These are phyloP conservation scores for Helichrysum umbraculigerum DNA, from an alignment of 129 eudicot genomes.

Conservation along the genomic window DNA sequence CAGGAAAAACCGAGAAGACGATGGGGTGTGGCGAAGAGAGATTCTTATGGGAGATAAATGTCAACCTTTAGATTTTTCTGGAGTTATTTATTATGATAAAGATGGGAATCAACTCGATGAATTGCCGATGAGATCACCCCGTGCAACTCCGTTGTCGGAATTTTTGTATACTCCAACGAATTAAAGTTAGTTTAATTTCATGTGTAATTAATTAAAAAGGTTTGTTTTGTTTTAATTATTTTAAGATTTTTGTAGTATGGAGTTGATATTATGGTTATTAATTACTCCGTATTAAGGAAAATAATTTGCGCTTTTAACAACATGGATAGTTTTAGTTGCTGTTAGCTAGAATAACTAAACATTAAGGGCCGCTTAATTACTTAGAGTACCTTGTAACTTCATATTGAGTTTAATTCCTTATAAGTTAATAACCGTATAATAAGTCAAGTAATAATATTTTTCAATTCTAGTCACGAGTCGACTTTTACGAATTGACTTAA, in stretches of 20 bases:
- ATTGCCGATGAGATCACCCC: not conserved
- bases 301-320: too few species aligned
- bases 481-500: too few species aligned
- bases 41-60: slow-evolving; percentile 4
- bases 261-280: not conserved
- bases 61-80: slow-evolving; percentile 2
- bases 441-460: too few species aligned
- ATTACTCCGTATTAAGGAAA: too few species aligned
- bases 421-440: too few species aligned
- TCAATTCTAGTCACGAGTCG: too few species aligned
- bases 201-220: not conserved
- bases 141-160: not conserved
- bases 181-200: not conserved
- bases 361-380: too few species aligned
- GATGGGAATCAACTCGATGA: not conserved
- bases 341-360: too few species aligned
- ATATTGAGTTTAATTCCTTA: too few species aligned
- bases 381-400: too few species aligned
- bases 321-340: too few species aligned
- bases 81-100: not conserved
- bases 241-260: not conserved
- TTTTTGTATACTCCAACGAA: not conserved
- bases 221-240: not conserved
- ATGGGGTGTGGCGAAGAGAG: not conserved
- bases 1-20: not conserved